Evolutionary conservation across 805 yeast species (phyloP).

Genomic region (Saccharomycopsis sp.): DNA sequence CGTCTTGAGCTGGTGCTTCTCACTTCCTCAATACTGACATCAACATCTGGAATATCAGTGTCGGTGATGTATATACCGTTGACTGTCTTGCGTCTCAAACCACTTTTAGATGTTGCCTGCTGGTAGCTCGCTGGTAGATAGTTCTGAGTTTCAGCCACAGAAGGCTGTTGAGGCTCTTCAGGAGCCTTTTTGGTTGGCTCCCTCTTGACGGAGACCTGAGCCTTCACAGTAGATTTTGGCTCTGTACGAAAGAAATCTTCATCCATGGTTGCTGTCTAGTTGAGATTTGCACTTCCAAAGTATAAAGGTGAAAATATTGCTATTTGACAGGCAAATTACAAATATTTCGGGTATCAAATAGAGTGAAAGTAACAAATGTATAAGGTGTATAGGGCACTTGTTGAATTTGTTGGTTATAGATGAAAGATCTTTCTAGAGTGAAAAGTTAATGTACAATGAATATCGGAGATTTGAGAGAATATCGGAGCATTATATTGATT

Average conservation of each 20-base stretch:
- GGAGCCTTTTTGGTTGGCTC: not conserved
- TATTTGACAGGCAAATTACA: not conserved
- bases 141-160: not conserved
- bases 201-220: not conserved
- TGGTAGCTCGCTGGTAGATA: not conserved
- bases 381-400: not conserved
- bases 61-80: not conserved
- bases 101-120: not conserved
- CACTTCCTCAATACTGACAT: not conserved
- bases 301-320: not conserved
- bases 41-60: not conserved
- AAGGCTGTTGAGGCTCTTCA: not conserved
- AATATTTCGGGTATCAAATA: not conserved
- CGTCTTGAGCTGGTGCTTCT: constrained; percentile 8
- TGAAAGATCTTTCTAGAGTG: no score
- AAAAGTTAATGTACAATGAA: no score
- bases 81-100: not conserved
- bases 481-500: not conserved
- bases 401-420: no score
- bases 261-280: not conserved
- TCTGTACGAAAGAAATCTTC: not conserved
- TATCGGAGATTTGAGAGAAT: not conserved
- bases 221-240: not conserved
- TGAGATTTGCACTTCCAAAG: not conserved
- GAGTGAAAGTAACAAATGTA: not conserved